Conservation (phyloP, 2,329 filamentous ascomycete genomes). For the Aspergillus flavus region DNA sequence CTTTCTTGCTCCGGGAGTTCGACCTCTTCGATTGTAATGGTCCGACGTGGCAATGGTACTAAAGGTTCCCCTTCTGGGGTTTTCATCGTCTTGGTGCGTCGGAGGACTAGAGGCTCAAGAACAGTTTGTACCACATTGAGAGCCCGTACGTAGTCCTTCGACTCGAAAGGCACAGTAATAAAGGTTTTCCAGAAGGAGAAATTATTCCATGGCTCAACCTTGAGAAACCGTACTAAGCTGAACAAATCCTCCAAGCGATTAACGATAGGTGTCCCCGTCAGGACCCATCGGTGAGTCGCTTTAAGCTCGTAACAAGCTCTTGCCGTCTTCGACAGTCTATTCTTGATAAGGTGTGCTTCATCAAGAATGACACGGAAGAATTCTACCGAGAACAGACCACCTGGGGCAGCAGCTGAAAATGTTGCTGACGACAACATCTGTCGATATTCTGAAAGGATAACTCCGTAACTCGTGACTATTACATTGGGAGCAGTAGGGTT, state of each 20-base stretch:
- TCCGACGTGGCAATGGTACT: slow-evolving; percentile 79
- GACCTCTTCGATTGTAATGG: slow-evolving; percentile 82
- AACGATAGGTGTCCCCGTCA: slow-evolving; percentile 95
- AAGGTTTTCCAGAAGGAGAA: slow-evolving; percentile 99
- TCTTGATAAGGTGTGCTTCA: slow-evolving; percentile 93
- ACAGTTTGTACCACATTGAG: slow-evolving; percentile 97
- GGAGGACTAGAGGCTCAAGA: slow-evolving; percentile 89
- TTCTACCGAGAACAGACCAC: slow-evolving; percentile 84
- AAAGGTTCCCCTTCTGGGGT: slow-evolving; percentile 81
- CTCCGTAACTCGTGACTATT: slow-evolving; percentile 92
- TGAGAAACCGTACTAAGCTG: slow-evolving; percentile 86
- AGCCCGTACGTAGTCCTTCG: slow-evolving; percentile 88
- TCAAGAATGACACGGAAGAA: slow-evolving; percentile 96
- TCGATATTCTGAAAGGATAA: slow-evolving; percentile 85
- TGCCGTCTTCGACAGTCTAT: slow-evolving; percentile 85
- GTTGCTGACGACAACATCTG: slow-evolving; percentile 57
- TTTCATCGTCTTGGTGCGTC: slow-evolving; percentile 97
- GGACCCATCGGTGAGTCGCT: slow-evolving; percentile 84
- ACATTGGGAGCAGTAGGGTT: slow-evolving; percentile 84
- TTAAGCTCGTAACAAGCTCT: slow-evolving; percentile 90
- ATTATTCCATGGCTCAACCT: slow-evolving; percentile 97
- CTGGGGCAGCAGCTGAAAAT: slow-evolving; percentile 55
- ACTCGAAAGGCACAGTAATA: slow-evolving; percentile 96
- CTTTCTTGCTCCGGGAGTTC: slow-evolving; percentile 83
- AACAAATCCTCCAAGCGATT: slow-evolving; percentile 95